These are phyloP conservation scores for Gremmenia infestans DNA, from an alignment of 2,329 filamentous ascomycete species.

Conservation along the genomic window DNA sequence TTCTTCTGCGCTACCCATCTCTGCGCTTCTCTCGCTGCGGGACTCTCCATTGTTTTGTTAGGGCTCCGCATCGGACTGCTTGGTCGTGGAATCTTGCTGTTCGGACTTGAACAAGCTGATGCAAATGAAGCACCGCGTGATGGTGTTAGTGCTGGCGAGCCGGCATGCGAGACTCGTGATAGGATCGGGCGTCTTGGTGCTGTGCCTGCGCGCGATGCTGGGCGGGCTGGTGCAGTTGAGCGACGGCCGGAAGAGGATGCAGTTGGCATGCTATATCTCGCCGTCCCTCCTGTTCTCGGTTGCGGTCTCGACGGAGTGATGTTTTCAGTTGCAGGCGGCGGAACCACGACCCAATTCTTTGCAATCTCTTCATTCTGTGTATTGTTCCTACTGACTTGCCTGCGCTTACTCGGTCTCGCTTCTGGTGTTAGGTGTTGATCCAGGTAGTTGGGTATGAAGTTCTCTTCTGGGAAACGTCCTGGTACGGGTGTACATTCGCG, in stretches of 20 bases:
- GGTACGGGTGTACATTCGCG: slow-evolving; percentile 42
- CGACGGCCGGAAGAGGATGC: slow-evolving; percentile 21
- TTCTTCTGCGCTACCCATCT: slow-evolving; percentile 66
- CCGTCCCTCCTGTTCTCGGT: neutral
- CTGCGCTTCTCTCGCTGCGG: slow-evolving; percentile 59
- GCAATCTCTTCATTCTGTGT: slow-evolving; percentile 47
- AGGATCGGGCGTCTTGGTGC: slow-evolving; percentile 20
- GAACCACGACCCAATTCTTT: slow-evolving; percentile 68
- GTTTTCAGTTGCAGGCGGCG: slow-evolving; percentile 7
- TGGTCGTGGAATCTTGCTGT: slow-evolving; percentile 20
- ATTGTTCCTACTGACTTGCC: slow-evolving; percentile 41
- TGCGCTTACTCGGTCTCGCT: slow-evolving; percentile 41
- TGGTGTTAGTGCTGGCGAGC: slow-evolving; percentile 39
- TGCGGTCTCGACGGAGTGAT: slow-evolving; percentile 12
- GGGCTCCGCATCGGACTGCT: slow-evolving; percentile 3
- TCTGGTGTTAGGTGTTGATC: slow-evolving; percentile 30
- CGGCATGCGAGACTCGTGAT: slow-evolving; percentile 42
- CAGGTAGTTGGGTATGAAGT: slow-evolving; percentile 41
- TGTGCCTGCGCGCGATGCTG: slow-evolving; percentile 25
- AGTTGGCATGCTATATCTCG: slow-evolving; percentile 25
- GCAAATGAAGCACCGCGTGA: slow-evolving; percentile 50
- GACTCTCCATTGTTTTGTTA: slow-evolving; percentile 20
- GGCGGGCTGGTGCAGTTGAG: slow-evolving; percentile 10
- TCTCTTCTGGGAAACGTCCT: slow-evolving; percentile 48
- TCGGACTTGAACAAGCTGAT: slow-evolving; percentile 39